phyloP scores from a whole-genome alignment of 2,329 filamentous ascomycete genomes.

The Pseudocercospora macadamiae region DNA sequence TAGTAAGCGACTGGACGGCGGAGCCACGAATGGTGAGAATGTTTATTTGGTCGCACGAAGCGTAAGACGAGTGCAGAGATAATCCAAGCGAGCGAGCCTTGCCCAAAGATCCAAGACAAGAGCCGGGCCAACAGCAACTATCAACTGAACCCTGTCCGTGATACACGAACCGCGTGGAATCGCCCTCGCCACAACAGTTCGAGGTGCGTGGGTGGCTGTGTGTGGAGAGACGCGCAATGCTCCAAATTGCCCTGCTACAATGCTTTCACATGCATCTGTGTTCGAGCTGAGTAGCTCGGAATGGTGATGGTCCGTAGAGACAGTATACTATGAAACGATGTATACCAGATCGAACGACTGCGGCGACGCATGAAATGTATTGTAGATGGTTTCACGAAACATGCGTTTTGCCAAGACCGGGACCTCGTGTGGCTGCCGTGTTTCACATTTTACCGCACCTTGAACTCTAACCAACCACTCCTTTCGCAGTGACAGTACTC shows the following conservation, averaged over 20 bases:
- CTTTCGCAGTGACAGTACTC: background rate
- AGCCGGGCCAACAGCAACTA: background rate
- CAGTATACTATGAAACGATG: too few species aligned
- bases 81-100: background rate
- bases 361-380: too few species aligned
- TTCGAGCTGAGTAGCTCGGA: background rate
- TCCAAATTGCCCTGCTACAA: background rate
- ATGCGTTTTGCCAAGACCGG: background rate
- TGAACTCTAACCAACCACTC: background rate
- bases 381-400: too few species aligned
- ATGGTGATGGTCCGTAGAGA: too few species aligned
- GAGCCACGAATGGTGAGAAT: background rate
- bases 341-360: too few species aligned
- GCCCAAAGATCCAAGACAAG: background rate
- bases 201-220: background rate
- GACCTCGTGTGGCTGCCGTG: background rate
- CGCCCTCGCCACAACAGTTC: background rate
- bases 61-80: background rate
- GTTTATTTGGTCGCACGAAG: background rate
- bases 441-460: background rate
- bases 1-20: background rate
- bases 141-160: background rate
- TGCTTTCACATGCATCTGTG: background rate
- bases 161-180: background rate
- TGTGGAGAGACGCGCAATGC: background rate